A percentile compares a stretch with the other conserved stretches of the same genome.
Evolutionary conservation across 257 asterid genomes (phyloP).

Genomic region (Solanum pinnatisectum): DNA sequence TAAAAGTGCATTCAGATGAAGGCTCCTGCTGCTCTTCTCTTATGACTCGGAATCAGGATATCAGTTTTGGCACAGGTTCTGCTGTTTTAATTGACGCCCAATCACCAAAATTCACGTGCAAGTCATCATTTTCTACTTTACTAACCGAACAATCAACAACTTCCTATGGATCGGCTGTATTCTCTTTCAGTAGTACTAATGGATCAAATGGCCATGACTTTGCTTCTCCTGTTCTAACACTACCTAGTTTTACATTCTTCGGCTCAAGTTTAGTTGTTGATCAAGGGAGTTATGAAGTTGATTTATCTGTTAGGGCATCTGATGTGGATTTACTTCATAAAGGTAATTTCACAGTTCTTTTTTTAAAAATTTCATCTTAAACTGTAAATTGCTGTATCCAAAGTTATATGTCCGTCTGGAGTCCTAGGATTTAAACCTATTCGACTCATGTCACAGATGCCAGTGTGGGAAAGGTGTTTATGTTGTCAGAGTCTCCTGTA

Average conservation of each 20-base stretch:
- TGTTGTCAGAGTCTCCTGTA: constrained; percentile 10
- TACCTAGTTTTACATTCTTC: constrained; percentile 67
- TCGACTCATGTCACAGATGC: constrained; percentile 8
- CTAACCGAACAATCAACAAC: constrained; percentile 14
- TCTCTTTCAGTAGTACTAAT: constrained; percentile 40
- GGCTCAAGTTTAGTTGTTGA: constrained; percentile 19
- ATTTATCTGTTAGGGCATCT: constrained; percentile 18
- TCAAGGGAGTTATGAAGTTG: constrained; percentile 23
- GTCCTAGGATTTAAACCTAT: background rate
- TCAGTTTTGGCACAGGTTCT: constrained; percentile 49
- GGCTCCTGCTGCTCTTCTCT: constrained; percentile 9
- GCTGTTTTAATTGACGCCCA: constrained; percentile 24
- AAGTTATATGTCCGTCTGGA: background rate
- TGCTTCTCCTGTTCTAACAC: constrained; percentile 32
- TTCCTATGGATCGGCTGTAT: constrained; percentile 28
- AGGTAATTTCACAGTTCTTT: constrained; percentile 28
- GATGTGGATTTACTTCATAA: constrained; percentile 16
- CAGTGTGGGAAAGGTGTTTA: constrained; percentile 5
- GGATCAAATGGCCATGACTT: constrained; percentile 27
- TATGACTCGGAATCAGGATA: constrained; percentile 41
- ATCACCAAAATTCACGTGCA: constrained; percentile 25
- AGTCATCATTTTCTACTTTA: constrained; percentile 53
- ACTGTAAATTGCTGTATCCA: background rate
- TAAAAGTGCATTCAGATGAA: background rate
- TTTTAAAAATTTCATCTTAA: background rate